These are phyloP conservation scores for Knoxia roxburghii DNA, from an alignment of 257 asterid species.

Conservation along the genomic window DNA sequence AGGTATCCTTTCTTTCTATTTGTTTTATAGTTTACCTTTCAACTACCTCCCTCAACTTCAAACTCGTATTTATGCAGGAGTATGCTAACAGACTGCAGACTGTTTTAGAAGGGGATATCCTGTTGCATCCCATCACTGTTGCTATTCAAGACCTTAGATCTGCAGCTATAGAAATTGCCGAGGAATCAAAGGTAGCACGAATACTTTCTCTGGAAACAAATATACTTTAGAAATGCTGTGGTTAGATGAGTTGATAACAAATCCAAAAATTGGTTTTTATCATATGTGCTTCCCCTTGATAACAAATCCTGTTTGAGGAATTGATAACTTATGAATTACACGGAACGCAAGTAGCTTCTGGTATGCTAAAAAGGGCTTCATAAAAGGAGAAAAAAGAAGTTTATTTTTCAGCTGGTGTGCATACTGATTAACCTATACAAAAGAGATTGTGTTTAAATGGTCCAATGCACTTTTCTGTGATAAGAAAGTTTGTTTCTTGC, in stretches of 20 bases:
- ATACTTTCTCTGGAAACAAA: background rate
- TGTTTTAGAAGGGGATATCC: conserved; percentile 46
- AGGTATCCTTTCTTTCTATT: conserved; percentile 33
- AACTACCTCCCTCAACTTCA: background rate
- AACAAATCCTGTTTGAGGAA: too few relatives aligned
- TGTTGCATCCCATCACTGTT: conserved; percentile 46
- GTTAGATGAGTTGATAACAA: background rate
- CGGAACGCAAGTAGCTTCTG: too few relatives aligned
- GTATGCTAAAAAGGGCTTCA: background rate
- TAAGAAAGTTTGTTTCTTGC: background rate
- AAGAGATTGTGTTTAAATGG: background rate
- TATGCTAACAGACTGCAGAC: conserved; percentile 39
- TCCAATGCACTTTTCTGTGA: background rate
- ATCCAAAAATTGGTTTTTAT: background rate
- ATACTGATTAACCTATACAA: too few relatives aligned
- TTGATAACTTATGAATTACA: too few relatives aligned
- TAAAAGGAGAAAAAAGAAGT: background rate
- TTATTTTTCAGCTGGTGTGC: background rate
- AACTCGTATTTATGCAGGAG: conserved; percentile 31
- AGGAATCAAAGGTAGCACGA: conserved; percentile 57
- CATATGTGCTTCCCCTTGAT: too few relatives aligned
- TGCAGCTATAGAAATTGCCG: conserved; percentile 47
- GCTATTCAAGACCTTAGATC: conserved; percentile 56
- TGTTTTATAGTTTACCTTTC: background rate
- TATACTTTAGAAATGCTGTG: background rate